Conservation (phyloP, 2,329 filamentous ascomycete genomes). For the Colletotrichum euphorbiae region DNA sequence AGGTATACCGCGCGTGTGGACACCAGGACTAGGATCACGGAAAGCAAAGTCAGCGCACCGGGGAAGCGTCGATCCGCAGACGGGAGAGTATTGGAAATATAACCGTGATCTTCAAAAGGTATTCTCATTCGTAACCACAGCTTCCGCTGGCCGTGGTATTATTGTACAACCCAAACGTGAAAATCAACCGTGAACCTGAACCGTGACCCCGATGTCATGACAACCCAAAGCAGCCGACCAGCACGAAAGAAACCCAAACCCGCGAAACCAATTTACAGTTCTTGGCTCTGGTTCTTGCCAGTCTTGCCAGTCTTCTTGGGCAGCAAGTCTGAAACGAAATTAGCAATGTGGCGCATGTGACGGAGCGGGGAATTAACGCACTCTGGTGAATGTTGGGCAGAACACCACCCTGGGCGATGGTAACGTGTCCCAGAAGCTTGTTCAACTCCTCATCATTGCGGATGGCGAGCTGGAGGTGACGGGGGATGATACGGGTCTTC, state of each 20-base stretch:
- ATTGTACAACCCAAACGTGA: conserved; percentile 78
- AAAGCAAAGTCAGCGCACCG: too few relatives aligned
- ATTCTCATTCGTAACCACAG: conserved; percentile 74
- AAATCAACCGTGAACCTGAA: conserved; percentile 75
- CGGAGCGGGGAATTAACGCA: conserved; percentile 61
- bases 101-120: conserved; percentile 57
- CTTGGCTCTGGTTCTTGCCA: conserved; percentile 92
- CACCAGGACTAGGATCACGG: too few relatives aligned
- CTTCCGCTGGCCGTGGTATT: conserved; percentile 66
- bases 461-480: conserved; percentile 99
- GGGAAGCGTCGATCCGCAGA: too few relatives aligned
- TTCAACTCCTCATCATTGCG: conserved; percentile 99
- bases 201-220: conserved; percentile 86
- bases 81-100: background rate
- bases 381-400: conserved; percentile 97
- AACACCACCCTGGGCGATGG: conserved; percentile 97
- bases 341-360: conserved; percentile 46
- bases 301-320: conserved; percentile 99
- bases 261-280: conserved; percentile 76
- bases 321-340: conserved; percentile 79
- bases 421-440: conserved; percentile 96
- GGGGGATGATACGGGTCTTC: conserved; percentile 99
- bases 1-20: too few relatives aligned
- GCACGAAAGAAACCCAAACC: conserved; percentile 67
- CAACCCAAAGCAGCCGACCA: conserved; percentile 76